Evolutionary conservation across 306 rosid species (phyloP), one percentile per base, ranked within the genome.

Genomic region (Acacia acuminata): DNA sequence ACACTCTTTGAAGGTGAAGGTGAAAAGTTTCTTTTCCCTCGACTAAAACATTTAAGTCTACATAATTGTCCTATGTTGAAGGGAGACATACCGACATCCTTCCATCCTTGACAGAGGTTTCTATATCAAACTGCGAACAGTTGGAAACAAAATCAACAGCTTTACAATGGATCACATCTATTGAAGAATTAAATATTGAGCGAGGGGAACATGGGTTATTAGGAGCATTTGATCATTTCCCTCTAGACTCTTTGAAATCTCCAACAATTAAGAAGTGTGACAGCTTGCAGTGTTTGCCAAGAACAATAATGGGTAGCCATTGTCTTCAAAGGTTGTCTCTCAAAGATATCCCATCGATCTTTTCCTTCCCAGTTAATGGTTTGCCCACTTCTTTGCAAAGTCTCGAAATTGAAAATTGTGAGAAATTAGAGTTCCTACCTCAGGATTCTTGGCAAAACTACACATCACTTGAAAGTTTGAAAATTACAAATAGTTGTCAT

Each of bases 401-500:
- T 0, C 60, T 72, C 27, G 0, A 7, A 2, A 72, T 72, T 24
- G 0, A 2, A 0, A 0, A 14, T 9, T 72, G 76, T 72, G 40
- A 45, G 24, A 24, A 72, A 45, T 47, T 72, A 72, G 76, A 47
- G 50, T 72, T 72, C 56, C 42, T 72, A 1, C 22, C 60, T 25
- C 76, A 2, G 1, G 76, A 72, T 5, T 7, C 24, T 25, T 72
- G 60, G 61, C 24, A 7, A 5, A 71, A 22, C 12, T 71, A 12
- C 75, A 71, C 38, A 44, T 71, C 75, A 44, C 75, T 71, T 44
- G 38, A 22, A 43, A 0, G 0, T 0, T 44, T 71, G 56, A 0
- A 0, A 0, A 71, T 71, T 71, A 0, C 0, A 0, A 44, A 22
- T 6, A 24, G 38, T 3, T 71, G 56, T 3, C 38, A 0, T 24